A percentile compares a stretch with the other conserved stretches of the same genome.
These are phyloP conservation scores for Aspergillus arachidicola DNA, from an alignment of 2,329 filamentous ascomycete species.

Conservation along the genomic window DNA sequence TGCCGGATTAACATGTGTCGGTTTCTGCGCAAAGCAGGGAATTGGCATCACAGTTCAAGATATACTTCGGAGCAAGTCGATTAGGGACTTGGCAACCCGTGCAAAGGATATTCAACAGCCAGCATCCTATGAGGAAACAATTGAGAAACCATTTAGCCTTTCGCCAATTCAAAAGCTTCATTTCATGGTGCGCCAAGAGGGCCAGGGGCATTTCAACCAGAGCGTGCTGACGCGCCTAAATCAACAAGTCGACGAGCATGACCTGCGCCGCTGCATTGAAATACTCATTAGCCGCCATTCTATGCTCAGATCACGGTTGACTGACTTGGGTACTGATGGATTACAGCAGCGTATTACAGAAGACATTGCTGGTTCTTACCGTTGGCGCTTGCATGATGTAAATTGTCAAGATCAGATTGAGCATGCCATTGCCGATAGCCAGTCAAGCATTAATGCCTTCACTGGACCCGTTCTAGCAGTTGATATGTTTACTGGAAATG, in stretches of 20 bases:
- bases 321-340: slow-evolving; percentile 18
- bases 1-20: slow-evolving; percentile 54
- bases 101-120: slow-evolving; percentile 34
- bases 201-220: slow-evolving; percentile 43
- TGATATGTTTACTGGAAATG: slow-evolving; percentile 44
- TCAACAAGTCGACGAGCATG: slow-evolving; percentile 24
- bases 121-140: slow-evolving; percentile 36
- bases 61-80: slow-evolving; percentile 51
- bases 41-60: slow-evolving; percentile 52
- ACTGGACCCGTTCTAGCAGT: slow-evolving; percentile 44
- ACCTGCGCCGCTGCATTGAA: slow-evolving; percentile 33
- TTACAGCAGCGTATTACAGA: slow-evolving; percentile 33
- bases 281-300: slow-evolving; percentile 37
- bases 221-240: slow-evolving; percentile 38
- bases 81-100: slow-evolving; percentile 38
- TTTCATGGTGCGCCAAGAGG: slow-evolving; percentile 36
- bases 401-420: slow-evolving; percentile 25
- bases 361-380: slow-evolving; percentile 33
- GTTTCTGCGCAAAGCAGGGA: slow-evolving; percentile 49
- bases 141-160: slow-evolving; percentile 35
- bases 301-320: slow-evolving; percentile 41
- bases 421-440: slow-evolving; percentile 30
- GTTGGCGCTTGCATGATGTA: slow-evolving; percentile 26
- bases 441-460: slow-evolving; percentile 38
- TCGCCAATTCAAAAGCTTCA: slow-evolving; percentile 44